Evolutionary conservation across 1,284 basidiomycete species (phyloP).

Genomic region (Agroathelia rolfsii): DNA sequence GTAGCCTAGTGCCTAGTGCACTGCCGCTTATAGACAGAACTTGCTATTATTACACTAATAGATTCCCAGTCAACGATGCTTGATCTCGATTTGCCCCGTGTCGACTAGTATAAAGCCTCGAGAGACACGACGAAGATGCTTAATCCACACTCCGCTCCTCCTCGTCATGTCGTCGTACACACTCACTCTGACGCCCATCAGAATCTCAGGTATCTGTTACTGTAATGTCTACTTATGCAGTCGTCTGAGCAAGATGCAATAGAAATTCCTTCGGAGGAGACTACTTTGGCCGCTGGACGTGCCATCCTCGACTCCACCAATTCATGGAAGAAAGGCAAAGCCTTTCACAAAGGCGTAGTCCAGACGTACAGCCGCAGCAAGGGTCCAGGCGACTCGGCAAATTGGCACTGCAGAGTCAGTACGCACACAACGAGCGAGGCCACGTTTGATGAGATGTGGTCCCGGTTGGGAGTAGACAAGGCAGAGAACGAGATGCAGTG

Average conservation of each 20-base stretch:
- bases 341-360: slow-evolving; percentile 41
- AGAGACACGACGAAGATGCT: too few relatives aligned
- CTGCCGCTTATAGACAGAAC: too few relatives aligned
- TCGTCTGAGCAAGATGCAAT: slow-evolving; percentile 1
- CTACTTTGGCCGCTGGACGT: slow-evolving; percentile 41
- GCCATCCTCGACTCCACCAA: slow-evolving; percentile 43
- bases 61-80: too few relatives aligned
- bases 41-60: too few relatives aligned
- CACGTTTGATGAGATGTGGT: slow-evolving; percentile 66
- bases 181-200: slow-evolving; percentile 35
- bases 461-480: slow-evolving; percentile 53
- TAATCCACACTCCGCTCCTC: too few relatives aligned
- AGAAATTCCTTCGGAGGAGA: slow-evolving; percentile 55
- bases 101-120: too few relatives aligned
- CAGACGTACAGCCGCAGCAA: slow-evolving; percentile 45
- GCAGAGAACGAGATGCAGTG: slow-evolving; percentile 60
- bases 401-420: slow-evolving; percentile 61
- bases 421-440: slow-evolving; percentile 53
- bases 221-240: slow-evolving; percentile 7
- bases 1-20: too few relatives aligned
- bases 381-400: slow-evolving; percentile 39
- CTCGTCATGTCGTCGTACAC: slow-evolving; percentile 23
- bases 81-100: too few relatives aligned
- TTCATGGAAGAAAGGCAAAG: slow-evolving; percentile 60
- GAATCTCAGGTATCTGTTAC: slow-evolving; percentile 26